phyloP scores from a whole-genome alignment of 768 basidiomycete species.

The Calocera cornea region DNA sequence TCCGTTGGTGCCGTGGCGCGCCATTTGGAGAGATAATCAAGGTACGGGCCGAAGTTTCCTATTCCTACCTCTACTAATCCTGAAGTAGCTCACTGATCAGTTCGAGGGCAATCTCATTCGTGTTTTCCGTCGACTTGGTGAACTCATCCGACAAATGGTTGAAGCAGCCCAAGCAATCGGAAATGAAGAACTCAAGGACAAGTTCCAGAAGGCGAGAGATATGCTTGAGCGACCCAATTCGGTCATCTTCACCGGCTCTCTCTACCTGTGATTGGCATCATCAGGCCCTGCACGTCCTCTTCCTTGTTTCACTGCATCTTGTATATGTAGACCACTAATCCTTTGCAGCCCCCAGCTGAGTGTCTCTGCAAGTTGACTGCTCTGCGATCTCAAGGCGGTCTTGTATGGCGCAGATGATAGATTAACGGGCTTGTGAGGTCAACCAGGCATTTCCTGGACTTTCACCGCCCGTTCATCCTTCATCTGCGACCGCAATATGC shows the following conservation, averaged over 20 bases:
- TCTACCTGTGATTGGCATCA: slow-evolving; percentile 44
- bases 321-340: not conserved
- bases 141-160: slow-evolving; percentile 91
- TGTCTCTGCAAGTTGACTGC: not conserved
- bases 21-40: slow-evolving; percentile 95
- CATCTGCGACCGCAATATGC: not conserved
- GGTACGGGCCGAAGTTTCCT: slow-evolving; percentile 31
- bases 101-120: slow-evolving; percentile 96
- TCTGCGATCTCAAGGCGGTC: too few species aligned
- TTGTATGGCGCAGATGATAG: not conserved
- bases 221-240: slow-evolving; percentile 90
- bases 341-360: not conserved
- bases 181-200: slow-evolving; percentile 82
- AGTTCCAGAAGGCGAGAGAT: slow-evolving; percentile 82
- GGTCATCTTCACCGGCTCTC: slow-evolving; percentile 78
- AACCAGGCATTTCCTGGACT: not conserved
- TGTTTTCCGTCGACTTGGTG: slow-evolving; percentile 86
- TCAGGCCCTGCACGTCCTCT: not conserved
- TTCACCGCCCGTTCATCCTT: not conserved
- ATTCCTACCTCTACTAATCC: not conserved
- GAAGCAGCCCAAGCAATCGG: slow-evolving; percentile 94
- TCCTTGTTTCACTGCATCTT: not conserved
- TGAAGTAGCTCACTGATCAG: slow-evolving; percentile 76
- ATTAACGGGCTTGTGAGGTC: not conserved
- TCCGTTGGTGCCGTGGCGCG: slow-evolving; percentile 96